Evolutionary conservation across 2,329 filamentous ascomycete species (phyloP).

Genomic region (Dryadomyces quercus-mongolicae): DNA sequence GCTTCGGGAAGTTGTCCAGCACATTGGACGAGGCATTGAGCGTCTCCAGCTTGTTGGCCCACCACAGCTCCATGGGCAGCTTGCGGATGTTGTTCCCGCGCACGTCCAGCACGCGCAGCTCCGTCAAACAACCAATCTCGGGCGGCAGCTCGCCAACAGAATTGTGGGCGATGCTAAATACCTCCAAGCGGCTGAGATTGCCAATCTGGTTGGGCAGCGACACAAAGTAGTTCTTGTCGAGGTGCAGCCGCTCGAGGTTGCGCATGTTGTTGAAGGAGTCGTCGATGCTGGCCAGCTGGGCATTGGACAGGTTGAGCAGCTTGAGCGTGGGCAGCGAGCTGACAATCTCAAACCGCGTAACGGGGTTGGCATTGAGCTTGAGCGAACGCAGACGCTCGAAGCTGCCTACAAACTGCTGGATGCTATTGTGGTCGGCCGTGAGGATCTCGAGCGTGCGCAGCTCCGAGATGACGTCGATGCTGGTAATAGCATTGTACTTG

Average conservation of each 20-base stretch:
- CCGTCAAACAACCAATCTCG: conserved; percentile 77
- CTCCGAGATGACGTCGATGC: conserved; percentile 75
- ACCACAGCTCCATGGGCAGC: conserved; percentile 91
- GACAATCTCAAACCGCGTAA: conserved; percentile 83
- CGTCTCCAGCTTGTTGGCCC: conserved; percentile 77
- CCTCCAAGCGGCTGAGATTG: conserved; percentile 68
- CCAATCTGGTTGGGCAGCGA: conserved; percentile 79
- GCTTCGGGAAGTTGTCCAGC: conserved; percentile 81
- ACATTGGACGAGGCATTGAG: conserved; percentile 95
- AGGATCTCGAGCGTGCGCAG: conserved; percentile 81
- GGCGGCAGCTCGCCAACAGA: conserved; percentile 70
- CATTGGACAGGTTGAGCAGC: conserved; percentile 78
- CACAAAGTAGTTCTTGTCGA: conserved; percentile 94
- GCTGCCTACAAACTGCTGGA: conserved; percentile 81
- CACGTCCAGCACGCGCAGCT: conserved; percentile 77
- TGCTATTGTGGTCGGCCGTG: conserved; percentile 81
- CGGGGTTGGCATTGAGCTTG: conserved; percentile 86
- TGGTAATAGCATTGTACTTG: conserved; percentile 81
- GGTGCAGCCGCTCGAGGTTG: conserved; percentile 73
- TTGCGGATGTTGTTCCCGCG: conserved; percentile 87
- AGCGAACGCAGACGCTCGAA: conserved; percentile 76
- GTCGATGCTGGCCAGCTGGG: conserved; percentile 83
- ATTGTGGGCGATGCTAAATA: conserved; percentile 91
- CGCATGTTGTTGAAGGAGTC: conserved; percentile 78
- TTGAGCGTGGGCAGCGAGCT: conserved; percentile 69